These are phyloP conservation scores for Hypholoma fasciculare DNA, from an alignment of 768 basidiomycete genomes.

Conservation along the genomic window DNA sequence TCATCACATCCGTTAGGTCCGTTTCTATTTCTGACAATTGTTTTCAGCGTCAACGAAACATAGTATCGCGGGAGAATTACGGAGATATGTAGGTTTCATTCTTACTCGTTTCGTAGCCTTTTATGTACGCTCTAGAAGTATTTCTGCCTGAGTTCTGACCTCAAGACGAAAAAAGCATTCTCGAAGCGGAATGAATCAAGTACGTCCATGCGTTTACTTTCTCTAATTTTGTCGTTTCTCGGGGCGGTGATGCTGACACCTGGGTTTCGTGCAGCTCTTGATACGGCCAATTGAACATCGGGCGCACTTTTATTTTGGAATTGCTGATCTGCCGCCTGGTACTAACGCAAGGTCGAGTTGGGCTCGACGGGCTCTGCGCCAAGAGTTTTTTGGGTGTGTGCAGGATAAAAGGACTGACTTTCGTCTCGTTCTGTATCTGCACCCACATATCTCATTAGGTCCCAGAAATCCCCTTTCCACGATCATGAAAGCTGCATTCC, in stretches of 20 bases:
- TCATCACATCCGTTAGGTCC: slow-evolving; percentile 4
- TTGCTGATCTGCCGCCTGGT: background rate
- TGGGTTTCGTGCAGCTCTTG: background rate
- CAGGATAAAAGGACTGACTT: background rate
- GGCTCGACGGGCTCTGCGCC: no score
- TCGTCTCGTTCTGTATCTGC: background rate
- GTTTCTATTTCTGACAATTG: background rate
- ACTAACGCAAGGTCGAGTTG: background rate
- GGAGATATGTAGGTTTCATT: no score
- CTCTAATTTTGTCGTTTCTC: background rate
- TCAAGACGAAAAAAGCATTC: background rate
- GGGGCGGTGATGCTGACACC: slow-evolving; percentile 1
- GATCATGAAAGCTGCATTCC: slow-evolving; percentile 29
- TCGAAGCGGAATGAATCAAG: background rate
- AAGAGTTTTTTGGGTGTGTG: background rate
- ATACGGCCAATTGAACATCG: background rate
- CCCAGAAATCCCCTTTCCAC: background rate
- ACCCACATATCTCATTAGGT: background rate
- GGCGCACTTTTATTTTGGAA: background rate
- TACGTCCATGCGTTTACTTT: background rate
- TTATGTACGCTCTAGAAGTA: no score
- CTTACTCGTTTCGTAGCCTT: no score
- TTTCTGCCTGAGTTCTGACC: no score
- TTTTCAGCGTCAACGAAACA: background rate
- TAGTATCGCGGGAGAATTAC: background rate